These are phyloP conservation scores for Pseudopyrenochaeta lycopersici DNA, from an alignment of 2,329 filamentous ascomycete genomes.

Conservation along the genomic window DNA sequence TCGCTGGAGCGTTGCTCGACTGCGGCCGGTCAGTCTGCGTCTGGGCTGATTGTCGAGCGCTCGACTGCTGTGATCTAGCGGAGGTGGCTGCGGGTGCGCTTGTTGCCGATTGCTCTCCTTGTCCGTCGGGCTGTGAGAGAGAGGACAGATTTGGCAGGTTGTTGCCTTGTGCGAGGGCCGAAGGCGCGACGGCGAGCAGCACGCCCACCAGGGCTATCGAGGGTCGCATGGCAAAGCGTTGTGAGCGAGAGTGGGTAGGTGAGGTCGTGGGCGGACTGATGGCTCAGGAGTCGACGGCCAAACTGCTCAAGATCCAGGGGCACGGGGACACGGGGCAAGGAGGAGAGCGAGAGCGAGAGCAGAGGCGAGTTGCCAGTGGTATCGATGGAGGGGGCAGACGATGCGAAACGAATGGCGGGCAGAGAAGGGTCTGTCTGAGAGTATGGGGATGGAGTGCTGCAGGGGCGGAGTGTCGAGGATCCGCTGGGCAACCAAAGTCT, in stretches of 20 bases:
- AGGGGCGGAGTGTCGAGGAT: slow-evolving; percentile 33
- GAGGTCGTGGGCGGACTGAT: slow-evolving; percentile 15
- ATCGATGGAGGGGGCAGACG: slow-evolving; percentile 15
- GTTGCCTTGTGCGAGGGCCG: slow-evolving; percentile 42
- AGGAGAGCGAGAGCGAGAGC: slow-evolving; percentile 18
- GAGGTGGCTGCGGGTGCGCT: slow-evolving; percentile 20
- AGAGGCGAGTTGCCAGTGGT: slow-evolving; percentile 10
- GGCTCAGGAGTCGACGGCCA: slow-evolving; percentile 30
- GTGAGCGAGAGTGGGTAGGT: slow-evolving; percentile 22
- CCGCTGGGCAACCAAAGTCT: slow-evolving; percentile 21
- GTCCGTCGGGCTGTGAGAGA: slow-evolving; percentile 30
- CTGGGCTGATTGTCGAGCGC: slow-evolving; percentile 27
- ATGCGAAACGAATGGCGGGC: slow-evolving; percentile 24
- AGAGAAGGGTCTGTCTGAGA: slow-evolving; percentile 20
- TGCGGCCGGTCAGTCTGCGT: slow-evolving; percentile 4
- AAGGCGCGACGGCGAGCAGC: slow-evolving; percentile 40
- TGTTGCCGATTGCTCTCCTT: slow-evolving; percentile 22
- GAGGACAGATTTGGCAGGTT: slow-evolving; percentile 40
- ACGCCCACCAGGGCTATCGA: slow-evolving; percentile 42
- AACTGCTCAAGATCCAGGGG: too few relatives aligned
- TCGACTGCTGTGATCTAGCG: slow-evolving; percentile 15
- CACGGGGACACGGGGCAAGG: too few relatives aligned
- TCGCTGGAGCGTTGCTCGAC: slow-evolving; percentile 16
- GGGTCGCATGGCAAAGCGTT: slow-evolving; percentile 37
- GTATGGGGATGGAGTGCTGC: slow-evolving; percentile 22